phyloP scores from a whole-genome alignment of 163 green algal genomes.

The Scenedesmus sp. region DNA sequence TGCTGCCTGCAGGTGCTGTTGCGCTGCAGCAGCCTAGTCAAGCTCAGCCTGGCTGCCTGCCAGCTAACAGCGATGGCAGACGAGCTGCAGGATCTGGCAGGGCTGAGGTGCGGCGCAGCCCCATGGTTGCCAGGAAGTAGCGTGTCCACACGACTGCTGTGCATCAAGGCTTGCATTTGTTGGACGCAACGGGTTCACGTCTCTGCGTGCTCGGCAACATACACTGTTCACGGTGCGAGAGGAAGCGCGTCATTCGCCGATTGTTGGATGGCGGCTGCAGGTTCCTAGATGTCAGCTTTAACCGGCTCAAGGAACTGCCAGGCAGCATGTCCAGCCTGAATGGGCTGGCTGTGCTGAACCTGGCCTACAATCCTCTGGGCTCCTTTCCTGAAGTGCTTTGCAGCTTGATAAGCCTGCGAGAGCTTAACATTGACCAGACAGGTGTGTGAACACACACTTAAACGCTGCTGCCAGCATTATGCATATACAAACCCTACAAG shows the following conservation, averaged over 20 bases:
- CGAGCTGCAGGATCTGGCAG: background rate
- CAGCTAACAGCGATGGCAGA: constrained; percentile 1
- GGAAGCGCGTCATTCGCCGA: background rate
- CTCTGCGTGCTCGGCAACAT: background rate
- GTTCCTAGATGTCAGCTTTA: constrained; percentile 72
- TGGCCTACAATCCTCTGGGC: constrained; percentile 79
- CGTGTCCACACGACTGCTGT: too few species aligned
- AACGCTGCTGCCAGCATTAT: background rate
- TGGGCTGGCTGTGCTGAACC: constrained; percentile 72
- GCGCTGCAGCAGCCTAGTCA: constrained; percentile 4
- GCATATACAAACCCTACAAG: background rate
- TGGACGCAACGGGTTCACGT: too few species aligned
- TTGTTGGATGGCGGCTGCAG: background rate
- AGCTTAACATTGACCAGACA: constrained; percentile 81
- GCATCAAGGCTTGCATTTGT: too few species aligned
- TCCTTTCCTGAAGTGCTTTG: constrained; percentile 58
- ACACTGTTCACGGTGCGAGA: background rate
- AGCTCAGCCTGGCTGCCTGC: constrained; percentile 51
- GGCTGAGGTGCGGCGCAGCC: background rate
- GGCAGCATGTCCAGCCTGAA: constrained; percentile 51
- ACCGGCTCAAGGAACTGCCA: constrained; percentile 59
- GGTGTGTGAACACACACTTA: constrained; percentile 7
- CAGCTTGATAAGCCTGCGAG: constrained; percentile 65
- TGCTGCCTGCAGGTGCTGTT: constrained; percentile 21
- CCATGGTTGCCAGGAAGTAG: background rate